phyloP scores from a whole-genome alignment of 768 basidiomycete species.

The Pleurotus sapidus region DNA sequence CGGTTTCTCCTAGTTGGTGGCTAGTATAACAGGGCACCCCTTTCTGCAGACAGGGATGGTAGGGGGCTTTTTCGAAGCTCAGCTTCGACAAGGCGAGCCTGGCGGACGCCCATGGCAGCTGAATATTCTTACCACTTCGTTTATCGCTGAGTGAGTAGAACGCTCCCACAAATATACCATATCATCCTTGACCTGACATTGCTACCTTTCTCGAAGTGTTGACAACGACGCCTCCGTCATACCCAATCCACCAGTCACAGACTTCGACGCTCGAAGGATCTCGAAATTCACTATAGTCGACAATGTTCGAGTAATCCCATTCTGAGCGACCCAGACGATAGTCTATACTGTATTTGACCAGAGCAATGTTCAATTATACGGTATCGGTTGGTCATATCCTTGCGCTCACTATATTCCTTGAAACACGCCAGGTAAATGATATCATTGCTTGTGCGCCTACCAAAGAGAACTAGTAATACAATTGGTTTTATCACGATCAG shows the following conservation, averaged over 20 bases:
- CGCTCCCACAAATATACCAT: not conserved
- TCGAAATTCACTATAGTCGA: conserved; percentile 6
- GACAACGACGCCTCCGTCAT: conserved; percentile 1
- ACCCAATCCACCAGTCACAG: not conserved
- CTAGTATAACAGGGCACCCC: not conserved
- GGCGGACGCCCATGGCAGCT: conserved; percentile 1
- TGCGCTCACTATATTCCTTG: no score
- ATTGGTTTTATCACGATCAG: no score
- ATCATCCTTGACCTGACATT: not conserved
- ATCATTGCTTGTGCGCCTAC: no score
- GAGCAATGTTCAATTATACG: no score
- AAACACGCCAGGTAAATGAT: no score
- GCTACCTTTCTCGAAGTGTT: not conserved
- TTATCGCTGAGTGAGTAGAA: conserved; percentile 8
- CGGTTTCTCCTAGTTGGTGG: not conserved
- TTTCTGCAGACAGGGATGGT: conserved; percentile 16
- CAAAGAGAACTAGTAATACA: no score
- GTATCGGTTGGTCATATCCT: no score
- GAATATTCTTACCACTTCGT: conserved; percentile 7
- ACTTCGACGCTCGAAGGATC: conserved; percentile 9
- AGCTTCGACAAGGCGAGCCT: conserved; percentile 4
- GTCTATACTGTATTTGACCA: no score
- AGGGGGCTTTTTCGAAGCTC: conserved; percentile 10
- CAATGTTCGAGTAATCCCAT: not conserved
- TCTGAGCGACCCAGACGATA: not conserved